Evolutionary conservation across 1,284 basidiomycete species (phyloP), one percentile per base, ranked within the genome.

Genomic region (Leccinum pachyderme): DNA sequence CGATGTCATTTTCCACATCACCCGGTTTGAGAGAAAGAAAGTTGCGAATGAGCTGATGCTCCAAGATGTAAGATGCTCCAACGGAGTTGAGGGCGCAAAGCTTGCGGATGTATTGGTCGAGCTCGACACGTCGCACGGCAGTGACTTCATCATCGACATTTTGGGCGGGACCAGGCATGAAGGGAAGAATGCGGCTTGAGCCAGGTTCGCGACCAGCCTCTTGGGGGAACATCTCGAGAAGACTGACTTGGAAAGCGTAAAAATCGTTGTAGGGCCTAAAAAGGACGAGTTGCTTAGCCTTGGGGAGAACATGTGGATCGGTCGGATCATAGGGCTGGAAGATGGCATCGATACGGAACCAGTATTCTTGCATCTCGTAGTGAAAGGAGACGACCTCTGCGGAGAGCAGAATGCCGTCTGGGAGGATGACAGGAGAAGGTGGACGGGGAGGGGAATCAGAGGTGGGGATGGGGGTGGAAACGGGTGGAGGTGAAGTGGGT

Each of bases 231-330:
- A 82, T 79, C 51, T 94, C 84, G 57, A 98, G 82, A 35, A 99
- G 81, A 8, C 83, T 79, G 53, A 97, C 90, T 68, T 99, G 97
- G 72, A 98, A 98, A 65, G 96, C 93, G 76, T 96, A 97, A 73
- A 99, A 99, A 72, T 99, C 95, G 67, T 97, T 92, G 77, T 99
- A 99, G 15, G 93, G 86, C 50, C 97, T 86, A 75, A 97, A 98
- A 41, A 99, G 81, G 60, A 95, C 87, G 52, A 99, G 84, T 28
- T 92, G 86, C 65, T 86, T 89, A 12, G 90, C 85, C 4, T 80
- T 81, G 39, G 84, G 87, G 43, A 87, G 78, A 37, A 68, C 67
- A 50, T 72, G 72, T 47, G 79, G 78, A 25, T 78, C 81, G 3
- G 81, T 69, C 6, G 78, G 74, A 56, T 82, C 80, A 63, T 90